Conservation (phyloP, 306 rosid species). For the Trichosanthes truncata region DNA sequence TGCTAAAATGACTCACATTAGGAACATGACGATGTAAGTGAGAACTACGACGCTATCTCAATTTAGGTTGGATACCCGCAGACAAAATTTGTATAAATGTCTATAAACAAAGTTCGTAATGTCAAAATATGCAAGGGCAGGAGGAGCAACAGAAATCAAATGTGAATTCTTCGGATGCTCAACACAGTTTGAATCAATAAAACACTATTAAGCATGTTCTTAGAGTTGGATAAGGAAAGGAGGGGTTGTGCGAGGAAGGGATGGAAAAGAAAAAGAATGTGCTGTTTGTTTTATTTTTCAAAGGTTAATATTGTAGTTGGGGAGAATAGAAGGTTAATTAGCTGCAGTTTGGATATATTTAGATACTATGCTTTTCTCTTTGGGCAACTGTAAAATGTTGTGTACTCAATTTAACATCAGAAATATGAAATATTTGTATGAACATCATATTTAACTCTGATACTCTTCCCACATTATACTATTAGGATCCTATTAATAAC, state of each 20-base stretch:
- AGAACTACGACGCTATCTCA: no score
- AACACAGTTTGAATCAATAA: constrained; percentile 26
- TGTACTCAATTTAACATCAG: not conserved
- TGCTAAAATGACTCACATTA: no score
- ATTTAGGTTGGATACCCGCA: no score
- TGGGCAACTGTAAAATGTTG: not conserved
- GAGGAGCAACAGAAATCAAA: constrained; percentile 20
- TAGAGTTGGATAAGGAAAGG: not conserved
- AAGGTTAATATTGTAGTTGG: not conserved
- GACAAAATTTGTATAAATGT: no score
- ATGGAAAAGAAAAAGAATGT: not conserved
- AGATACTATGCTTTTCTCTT: not conserved
- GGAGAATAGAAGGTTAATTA: not conserved
- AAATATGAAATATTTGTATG: not conserved
- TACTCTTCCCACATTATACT: not conserved
- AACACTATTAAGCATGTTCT: not conserved
- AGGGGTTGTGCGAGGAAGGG: not conserved
- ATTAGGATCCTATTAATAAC: not conserved
- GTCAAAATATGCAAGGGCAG: constrained; percentile 15
- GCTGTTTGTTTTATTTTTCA: not conserved
- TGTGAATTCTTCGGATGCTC: constrained; percentile 48
- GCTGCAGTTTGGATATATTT: not conserved
- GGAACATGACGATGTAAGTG: no score
- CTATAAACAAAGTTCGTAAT: no score
- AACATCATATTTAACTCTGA: not conserved